Evolutionary conservation across 2,329 filamentous ascomycete genomes (phyloP), one percentile per base, ranked within the genome.

Genomic region (Hypoxylon sp.): DNA sequence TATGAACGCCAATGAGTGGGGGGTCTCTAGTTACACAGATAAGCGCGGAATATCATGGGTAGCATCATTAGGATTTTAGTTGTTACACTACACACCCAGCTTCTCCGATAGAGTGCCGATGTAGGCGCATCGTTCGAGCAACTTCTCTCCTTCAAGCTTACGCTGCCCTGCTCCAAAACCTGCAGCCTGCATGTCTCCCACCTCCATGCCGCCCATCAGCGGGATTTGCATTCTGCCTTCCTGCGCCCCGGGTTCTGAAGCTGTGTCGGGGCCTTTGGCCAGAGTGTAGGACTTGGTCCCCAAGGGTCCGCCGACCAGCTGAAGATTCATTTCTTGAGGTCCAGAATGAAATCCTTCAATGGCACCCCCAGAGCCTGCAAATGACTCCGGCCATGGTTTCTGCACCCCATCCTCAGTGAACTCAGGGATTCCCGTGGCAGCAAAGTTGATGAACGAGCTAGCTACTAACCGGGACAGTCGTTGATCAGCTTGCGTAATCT

Each of bases 291-390:
- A 23, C 5, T 20, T 20, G 13, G 37, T 35, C 26, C 67, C 66
- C 8, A 65, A 27, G 1, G 67, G 63, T 6, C 67, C 67, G 2
- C 66, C 65, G n/a, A 69, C 43, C n/a, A 68, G 35, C 40, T 65
- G 60, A 4, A 69, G 0, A 24, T 59, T 58, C 2, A 65, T 18
- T 3, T 21, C 11, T 9, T 42, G 33, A 5, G 26, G 35, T 9
- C 26, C 53, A n/a, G 21, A 17, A 1, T 20, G 40, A 17, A 54
- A 11, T 9, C 29, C 24, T 13, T 48, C 18, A 4, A 4, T 27
- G 11, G 29, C 2, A 1, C n/a, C 18, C 1, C 11, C 26, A 29
- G 26, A 33, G 1, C 35, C 23, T 2, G 40, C n/a, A 38, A 71
- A 70, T 2, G 69, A 49, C 48, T 69, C 64, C 0, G 65, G 63